These are phyloP conservation scores for Quercus bicolor DNA, from an alignment of 306 rosid genomes.

Conservation along the genomic window DNA sequence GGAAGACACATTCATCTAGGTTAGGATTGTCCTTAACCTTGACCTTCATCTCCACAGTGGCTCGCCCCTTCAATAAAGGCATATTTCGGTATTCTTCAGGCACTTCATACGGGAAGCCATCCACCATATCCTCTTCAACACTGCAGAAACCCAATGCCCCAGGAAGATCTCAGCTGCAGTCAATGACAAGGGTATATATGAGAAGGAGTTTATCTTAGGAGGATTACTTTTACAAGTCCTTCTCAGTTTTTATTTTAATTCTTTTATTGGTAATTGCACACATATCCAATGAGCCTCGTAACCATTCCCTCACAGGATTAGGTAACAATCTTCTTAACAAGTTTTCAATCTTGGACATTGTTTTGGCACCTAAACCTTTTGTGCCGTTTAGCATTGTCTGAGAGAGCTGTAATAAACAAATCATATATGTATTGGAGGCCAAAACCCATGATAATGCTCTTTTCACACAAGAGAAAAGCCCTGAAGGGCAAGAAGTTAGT, in stretches of 20 bases:
- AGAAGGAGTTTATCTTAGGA: slow-evolving; percentile 54
- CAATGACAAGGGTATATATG: slow-evolving; percentile 93
- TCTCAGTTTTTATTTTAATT: slow-evolving; percentile 27
- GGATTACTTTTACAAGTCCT: slow-evolving; percentile 41
- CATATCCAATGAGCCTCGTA: neutral
- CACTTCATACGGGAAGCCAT: slow-evolving; percentile 86
- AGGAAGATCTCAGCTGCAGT: slow-evolving; percentile 99
- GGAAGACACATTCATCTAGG: slow-evolving; percentile 75
- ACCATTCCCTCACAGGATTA: slow-evolving; percentile 9
- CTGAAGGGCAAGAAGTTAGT: neutral
- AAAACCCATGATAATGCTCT: neutral
- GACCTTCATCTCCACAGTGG: slow-evolving; percentile 97
- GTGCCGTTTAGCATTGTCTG: neutral
- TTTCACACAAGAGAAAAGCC: neutral
- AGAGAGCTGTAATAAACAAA: neutral
- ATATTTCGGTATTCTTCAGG: slow-evolving; percentile 78
- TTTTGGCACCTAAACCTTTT: neutral
- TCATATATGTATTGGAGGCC: neutral
- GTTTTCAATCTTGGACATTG: neutral
- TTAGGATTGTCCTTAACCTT: slow-evolving; percentile 94
- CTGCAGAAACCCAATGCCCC: slow-evolving; percentile 99
- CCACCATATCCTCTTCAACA: slow-evolving; percentile 99
- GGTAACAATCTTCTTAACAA: neutral
- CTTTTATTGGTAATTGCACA: no score
- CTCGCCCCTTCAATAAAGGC: slow-evolving; percentile 95